Evolutionary conservation across 2,329 filamentous ascomycete species (phyloP).

Genomic region (Epichloe elymi): DNA sequence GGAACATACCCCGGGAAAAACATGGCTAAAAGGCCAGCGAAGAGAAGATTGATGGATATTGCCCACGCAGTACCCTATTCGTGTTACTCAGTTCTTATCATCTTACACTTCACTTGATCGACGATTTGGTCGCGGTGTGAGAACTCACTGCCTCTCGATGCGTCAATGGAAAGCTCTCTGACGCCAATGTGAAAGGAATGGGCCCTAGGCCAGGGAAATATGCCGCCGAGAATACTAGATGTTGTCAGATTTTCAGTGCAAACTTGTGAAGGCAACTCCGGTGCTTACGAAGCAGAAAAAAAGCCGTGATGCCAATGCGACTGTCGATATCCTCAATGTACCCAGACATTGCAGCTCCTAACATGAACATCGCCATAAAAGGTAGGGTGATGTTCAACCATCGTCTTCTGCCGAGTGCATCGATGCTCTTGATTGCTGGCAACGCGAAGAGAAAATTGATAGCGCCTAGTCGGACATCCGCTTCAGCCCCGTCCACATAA

Average conservation of each 20-base stretch:
- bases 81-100: not conserved
- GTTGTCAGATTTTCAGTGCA: not conserved
- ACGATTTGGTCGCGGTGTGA: not conserved
- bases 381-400: constrained; percentile 31
- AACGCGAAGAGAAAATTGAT: constrained; percentile 30
- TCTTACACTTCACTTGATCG: not conserved
- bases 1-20: constrained; percentile 21
- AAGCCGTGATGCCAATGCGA: constrained; percentile 19
- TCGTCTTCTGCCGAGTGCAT: constrained; percentile 26
- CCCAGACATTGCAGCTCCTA: constrained; percentile 23
- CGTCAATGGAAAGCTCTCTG: constrained; percentile 35
- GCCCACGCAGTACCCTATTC: constrained; percentile 31
- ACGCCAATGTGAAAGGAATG: constrained; percentile 36
- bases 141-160: constrained; percentile 30
- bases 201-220: constrained; percentile 12
- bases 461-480: constrained; percentile 13
- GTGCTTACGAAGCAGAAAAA: constrained; percentile 22
- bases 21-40: constrained; percentile 32
- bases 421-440: constrained; percentile 22
- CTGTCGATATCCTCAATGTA: constrained; percentile 9
- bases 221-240: too few relatives aligned
- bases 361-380: constrained; percentile 29
- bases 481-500: not conserved
- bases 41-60: constrained; percentile 33
- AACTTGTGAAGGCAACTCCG: not conserved